These are phyloP conservation scores for Backusella morwellensis DNA, from an alignment of 192 early-diverging fungal species.

Conservation along the genomic window DNA sequence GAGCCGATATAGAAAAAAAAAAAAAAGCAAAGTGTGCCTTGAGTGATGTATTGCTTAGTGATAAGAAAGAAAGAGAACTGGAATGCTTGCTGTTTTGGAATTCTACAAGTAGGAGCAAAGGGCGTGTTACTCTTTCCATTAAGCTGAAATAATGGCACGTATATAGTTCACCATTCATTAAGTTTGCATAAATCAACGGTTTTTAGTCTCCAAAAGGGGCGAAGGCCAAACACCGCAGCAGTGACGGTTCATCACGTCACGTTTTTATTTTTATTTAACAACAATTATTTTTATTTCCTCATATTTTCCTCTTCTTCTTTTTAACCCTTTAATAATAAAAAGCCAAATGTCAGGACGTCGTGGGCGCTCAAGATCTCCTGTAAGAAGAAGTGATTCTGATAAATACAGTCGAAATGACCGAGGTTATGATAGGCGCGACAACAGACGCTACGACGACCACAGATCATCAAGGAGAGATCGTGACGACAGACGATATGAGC, in stretches of 20 bases:
- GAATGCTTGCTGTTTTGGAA: too few species aligned
- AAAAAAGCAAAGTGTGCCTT: too few species aligned
- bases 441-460: slow-evolving; percentile 17
- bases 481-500: slow-evolving; percentile 28
- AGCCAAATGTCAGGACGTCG: background rate
- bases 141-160: too few species aligned
- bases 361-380: slow-evolving; percentile 20
- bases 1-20: too few species aligned
- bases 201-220: too few species aligned
- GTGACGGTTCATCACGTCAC: background rate
- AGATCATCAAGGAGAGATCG: slow-evolving; percentile 36
- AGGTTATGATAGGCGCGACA: slow-evolving; percentile 31
- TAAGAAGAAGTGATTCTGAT: slow-evolving; percentile 28
- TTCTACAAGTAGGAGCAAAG: too few species aligned
- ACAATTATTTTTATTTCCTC: background rate
- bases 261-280: background rate
- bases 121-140: too few species aligned
- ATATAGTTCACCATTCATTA: too few species aligned
- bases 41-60: too few species aligned
- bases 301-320: background rate
- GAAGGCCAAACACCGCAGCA: too few species aligned
- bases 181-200: too few species aligned
- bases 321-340: background rate
- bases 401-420: slow-evolving; percentile 38
- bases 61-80: too few species aligned